Conservation (phyloP, 805 yeast genomes). For the Lipomyces japonicus region DNA sequence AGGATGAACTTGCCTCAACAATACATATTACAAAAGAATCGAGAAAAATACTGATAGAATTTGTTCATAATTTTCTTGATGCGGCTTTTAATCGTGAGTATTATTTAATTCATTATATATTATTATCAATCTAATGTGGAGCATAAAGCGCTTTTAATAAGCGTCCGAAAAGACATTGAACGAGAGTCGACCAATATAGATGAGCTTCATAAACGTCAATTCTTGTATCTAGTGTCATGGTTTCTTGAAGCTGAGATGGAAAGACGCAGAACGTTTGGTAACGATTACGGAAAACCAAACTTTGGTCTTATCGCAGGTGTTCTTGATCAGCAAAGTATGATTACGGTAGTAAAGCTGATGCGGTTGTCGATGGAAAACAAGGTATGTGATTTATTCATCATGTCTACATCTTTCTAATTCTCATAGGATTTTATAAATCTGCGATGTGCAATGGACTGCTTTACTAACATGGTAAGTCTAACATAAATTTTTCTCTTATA, state of each 20-base stretch:
- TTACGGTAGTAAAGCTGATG: conserved; percentile 48
- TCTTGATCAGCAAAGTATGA: conserved; percentile 58
- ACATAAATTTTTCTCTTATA: background rate
- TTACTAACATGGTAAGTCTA: conserved; percentile 53
- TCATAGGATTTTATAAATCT: conserved; percentile 40
- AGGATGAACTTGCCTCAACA: conserved; percentile 18
- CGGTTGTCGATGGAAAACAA: conserved; percentile 35
- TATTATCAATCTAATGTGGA: background rate
- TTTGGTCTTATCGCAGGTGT: conserved; percentile 43
- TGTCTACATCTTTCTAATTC: background rate
- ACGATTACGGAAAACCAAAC: conserved; percentile 3
- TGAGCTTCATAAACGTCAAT: conserved; percentile 42
- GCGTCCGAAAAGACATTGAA: conserved; percentile 49
- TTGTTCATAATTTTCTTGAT: conserved; percentile 60
- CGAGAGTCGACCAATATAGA: conserved; percentile 40
- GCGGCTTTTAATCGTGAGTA: conserved; percentile 60
- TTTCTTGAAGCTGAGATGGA: conserved; percentile 61
- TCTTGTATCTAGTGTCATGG: conserved; percentile 66
- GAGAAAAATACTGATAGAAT: conserved; percentile 39
- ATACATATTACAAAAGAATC: conserved; percentile 37
- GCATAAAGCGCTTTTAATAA: conserved; percentile 44
- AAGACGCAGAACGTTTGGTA: conserved; percentile 19
- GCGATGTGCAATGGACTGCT: conserved; percentile 66
- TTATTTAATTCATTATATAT: background rate
- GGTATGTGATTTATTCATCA: conserved; percentile 43